A percentile compares a stretch with the other conserved stretches of the same genome.
Evolutionary conservation across 805 yeast species (phyloP).

Genomic region (Kodamaea leandrae): DNA sequence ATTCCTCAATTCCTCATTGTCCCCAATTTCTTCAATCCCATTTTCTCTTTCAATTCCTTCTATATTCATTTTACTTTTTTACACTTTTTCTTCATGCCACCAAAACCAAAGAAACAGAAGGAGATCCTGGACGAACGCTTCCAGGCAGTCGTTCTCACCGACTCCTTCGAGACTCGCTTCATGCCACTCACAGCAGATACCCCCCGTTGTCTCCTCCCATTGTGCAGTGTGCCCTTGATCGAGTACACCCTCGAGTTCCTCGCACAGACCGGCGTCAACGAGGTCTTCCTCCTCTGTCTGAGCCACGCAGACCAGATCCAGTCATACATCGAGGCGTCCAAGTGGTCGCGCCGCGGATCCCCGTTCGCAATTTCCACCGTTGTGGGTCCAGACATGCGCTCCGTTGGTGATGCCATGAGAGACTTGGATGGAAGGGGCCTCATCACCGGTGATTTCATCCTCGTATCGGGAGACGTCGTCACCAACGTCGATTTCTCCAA

Average conservation of each 20-base stretch:
- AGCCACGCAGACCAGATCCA: conserved; percentile 88
- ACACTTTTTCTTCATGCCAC: conserved; percentile 33
- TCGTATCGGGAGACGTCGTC: conserved; percentile 94
- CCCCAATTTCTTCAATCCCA: neutral
- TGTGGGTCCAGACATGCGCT: conserved; percentile 79
- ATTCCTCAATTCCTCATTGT: too few relatives aligned
- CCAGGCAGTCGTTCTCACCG: conserved; percentile 94
- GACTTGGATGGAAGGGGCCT: conserved; percentile 89
- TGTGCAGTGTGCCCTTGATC: conserved; percentile 89
- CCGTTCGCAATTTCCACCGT: conserved; percentile 82
- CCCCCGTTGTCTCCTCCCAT: conserved; percentile 89
- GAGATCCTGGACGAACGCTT: conserved; percentile 71
- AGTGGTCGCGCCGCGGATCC: conserved; percentile 66
- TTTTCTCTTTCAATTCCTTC: neutral
- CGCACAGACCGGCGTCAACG: conserved; percentile 86
- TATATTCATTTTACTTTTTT: neutral
- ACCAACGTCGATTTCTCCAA: conserved; percentile 80
- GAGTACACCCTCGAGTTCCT: conserved; percentile 94
- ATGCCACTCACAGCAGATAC: conserved; percentile 83
- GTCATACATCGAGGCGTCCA: conserved; percentile 69
- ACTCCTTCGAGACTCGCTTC: conserved; percentile 87
- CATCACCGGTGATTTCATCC: conserved; percentile 83
- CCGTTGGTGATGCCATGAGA: conserved; percentile 97
- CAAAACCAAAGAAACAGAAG: conserved; percentile 50
- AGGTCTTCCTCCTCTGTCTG: conserved; percentile 86